These are phyloP conservation scores for Solanum chacoense DNA, from an alignment of 305 asterid species.

Conservation along the genomic window DNA sequence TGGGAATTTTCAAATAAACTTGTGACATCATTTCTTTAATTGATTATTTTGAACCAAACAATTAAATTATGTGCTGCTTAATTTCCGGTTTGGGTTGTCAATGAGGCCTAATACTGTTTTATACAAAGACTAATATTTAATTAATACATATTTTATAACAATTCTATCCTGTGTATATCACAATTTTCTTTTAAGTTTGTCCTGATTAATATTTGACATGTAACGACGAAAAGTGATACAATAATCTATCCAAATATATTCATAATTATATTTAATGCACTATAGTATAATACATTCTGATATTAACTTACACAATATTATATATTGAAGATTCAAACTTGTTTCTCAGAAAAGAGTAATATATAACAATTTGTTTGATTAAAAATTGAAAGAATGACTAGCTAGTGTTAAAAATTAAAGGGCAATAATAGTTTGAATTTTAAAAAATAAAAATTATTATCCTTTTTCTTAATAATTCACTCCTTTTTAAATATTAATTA, in stretches of 20 bases:
- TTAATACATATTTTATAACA: not conserved
- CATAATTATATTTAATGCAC: not conserved
- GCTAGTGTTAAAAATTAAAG: not conserved
- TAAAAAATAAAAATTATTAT: not conserved
- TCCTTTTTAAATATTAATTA: not conserved
- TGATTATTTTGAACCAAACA: not conserved
- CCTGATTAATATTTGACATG: not conserved
- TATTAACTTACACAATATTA: not conserved
- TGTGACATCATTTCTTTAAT: constrained; percentile 7
- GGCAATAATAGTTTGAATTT: not conserved
- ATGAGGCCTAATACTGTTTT: not conserved
- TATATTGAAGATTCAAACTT: not conserved
- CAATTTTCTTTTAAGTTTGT: not conserved
- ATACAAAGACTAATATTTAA: not conserved
- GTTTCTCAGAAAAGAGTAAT: not conserved
- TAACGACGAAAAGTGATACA: not conserved
- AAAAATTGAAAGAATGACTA: not conserved
- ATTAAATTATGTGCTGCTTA: not conserved
- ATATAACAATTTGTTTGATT: not conserved
- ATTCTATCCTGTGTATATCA: not conserved
- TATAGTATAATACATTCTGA: not conserved
- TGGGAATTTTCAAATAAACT: not conserved
- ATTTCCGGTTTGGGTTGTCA: not conserved
- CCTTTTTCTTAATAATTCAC: not conserved
- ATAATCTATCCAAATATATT: not conserved